These are phyloP conservation scores for Kluyveromyces marxianus DNA, from an alignment of 1,139 yeast species.

Conservation along the genomic window DNA sequence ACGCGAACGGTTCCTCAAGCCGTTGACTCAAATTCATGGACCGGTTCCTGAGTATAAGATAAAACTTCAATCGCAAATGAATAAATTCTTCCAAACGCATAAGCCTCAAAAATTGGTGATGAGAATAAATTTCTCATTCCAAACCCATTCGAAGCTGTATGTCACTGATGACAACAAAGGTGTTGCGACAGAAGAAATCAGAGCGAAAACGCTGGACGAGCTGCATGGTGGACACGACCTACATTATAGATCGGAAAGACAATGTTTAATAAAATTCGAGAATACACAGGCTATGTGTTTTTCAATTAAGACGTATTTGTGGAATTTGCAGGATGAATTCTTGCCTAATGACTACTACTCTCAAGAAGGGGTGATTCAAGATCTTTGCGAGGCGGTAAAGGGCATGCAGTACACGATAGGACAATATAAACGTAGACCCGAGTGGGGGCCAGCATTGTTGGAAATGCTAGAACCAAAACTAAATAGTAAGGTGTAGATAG, in stretches of 20 bases:
- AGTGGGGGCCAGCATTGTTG: slow-evolving; percentile 53
- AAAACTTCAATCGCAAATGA: slow-evolving; percentile 64
- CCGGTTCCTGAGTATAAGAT: slow-evolving; percentile 68
- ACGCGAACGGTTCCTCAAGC: slow-evolving; percentile 43
- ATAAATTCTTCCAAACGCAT: slow-evolving; percentile 60
- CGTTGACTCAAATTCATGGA: slow-evolving; percentile 51
- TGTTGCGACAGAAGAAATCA: slow-evolving; percentile 33
- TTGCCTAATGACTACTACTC: slow-evolving; percentile 24
- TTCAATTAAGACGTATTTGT: slow-evolving; percentile 57
- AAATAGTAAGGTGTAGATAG: slow-evolving; percentile 2
- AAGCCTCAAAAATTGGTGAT: slow-evolving; percentile 56
- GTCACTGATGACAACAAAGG: slow-evolving; percentile 41
- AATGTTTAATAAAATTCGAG: slow-evolving; percentile 51
- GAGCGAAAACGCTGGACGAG: slow-evolving; percentile 19
- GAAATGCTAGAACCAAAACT: slow-evolving; percentile 10
- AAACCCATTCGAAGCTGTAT: slow-evolving; percentile 58
- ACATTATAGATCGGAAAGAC: slow-evolving; percentile 53
- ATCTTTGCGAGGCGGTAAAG: slow-evolving; percentile 50
- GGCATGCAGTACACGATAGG: slow-evolving; percentile 52
- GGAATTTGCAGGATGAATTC: slow-evolving; percentile 56
- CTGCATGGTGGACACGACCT: slow-evolving; percentile 49
- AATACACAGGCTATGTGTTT: slow-evolving; percentile 51
- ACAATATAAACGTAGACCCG: slow-evolving; percentile 49
- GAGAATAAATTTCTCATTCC: slow-evolving; percentile 68
- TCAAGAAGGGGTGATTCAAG: slow-evolving; percentile 26